Evolutionary conservation across 257 asterid species (phyloP).

Genomic region (Nicotiana benthamiana): DNA sequence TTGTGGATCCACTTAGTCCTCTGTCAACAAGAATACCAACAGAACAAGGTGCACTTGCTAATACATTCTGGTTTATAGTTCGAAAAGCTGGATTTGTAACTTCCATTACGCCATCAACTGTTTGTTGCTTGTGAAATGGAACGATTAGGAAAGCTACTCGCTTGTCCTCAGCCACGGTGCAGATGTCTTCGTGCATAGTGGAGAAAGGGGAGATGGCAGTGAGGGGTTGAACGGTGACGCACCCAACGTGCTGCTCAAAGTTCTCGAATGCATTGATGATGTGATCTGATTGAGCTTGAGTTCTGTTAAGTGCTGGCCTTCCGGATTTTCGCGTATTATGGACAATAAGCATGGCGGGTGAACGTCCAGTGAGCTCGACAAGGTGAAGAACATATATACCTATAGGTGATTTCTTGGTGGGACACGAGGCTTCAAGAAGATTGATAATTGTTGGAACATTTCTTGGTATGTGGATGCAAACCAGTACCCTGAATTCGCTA

Average conservation of each 20-base stretch:
- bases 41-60: conserved; percentile 80
- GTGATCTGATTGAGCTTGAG: conserved; percentile 89
- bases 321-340: conserved; percentile 39
- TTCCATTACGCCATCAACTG: conserved; percentile 97
- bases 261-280: conserved; percentile 88
- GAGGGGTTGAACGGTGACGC: conserved; percentile 60
- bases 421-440: conserved; percentile 6
- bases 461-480: conserved; percentile 3
- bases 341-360: conserved; percentile 11
- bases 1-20: conserved; percentile 67
- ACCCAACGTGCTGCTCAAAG: conserved; percentile 60
- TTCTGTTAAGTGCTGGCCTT: conserved; percentile 59
- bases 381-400: conserved; percentile 4
- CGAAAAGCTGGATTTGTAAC: conserved; percentile 66
- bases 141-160: conserved; percentile 57
- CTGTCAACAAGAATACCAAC: conserved; percentile 87
- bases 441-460: conserved; percentile 9
- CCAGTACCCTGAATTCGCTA: conserved; percentile 4
- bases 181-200: conserved; percentile 89
- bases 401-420: conserved; percentile 4
- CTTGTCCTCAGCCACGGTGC: conserved; percentile 78
- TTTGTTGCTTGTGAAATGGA: conserved; percentile 92
- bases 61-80: conserved; percentile 63
- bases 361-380: conserved; percentile 11
- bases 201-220: conserved; percentile 95